A percentile compares a stretch with the other conserved stretches of the same genome.
These are phyloP conservation scores for Plasmopara viticola DNA, from an alignment of 352 stramenopile species.

Conservation along the genomic window DNA sequence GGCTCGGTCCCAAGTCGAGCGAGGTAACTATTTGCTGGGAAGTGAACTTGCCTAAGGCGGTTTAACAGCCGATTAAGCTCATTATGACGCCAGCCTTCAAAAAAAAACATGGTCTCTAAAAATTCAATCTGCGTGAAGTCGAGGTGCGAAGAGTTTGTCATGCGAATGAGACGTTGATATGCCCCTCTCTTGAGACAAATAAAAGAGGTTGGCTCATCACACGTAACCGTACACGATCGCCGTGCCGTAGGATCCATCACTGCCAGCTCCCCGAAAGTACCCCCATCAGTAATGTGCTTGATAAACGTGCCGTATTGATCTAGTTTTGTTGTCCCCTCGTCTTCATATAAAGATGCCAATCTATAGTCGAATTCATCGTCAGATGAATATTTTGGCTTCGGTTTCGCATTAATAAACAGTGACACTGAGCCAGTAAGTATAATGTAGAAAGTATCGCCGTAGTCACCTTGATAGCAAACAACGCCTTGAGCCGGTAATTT, in stretches of 20 bases:
- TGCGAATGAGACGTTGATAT: slow-evolving; percentile 79
- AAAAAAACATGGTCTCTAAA: slow-evolving; percentile 75
- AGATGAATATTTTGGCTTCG: slow-evolving; percentile 21
- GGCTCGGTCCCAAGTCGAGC: slow-evolving; percentile 62
- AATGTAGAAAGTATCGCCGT: slow-evolving; percentile 77
- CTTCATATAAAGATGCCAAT: slow-evolving; percentile 12
- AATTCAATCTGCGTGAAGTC: slow-evolving; percentile 82
- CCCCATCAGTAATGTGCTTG: slow-evolving; percentile 65
- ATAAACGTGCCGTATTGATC: slow-evolving; percentile 65
- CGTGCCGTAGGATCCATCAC: slow-evolving; percentile 74
- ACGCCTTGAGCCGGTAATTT: slow-evolving; percentile 51
- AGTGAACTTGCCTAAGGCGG: slow-evolving; percentile 53
- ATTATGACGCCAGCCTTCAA: slow-evolving; percentile 65
- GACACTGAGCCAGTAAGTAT: slow-evolving; percentile 71
- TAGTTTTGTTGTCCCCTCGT: slow-evolving; percentile 21
- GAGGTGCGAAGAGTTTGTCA: slow-evolving; percentile 72
- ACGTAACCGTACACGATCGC: slow-evolving; percentile 69
- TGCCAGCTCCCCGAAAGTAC: slow-evolving; percentile 74
- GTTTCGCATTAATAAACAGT: slow-evolving; percentile 65
- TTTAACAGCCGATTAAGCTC: slow-evolving; percentile 70
- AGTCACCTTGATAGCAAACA: slow-evolving; percentile 81
- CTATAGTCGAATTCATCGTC: slow-evolving; percentile 19
- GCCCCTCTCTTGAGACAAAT: slow-evolving; percentile 77
- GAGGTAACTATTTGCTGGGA: slow-evolving; percentile 58
- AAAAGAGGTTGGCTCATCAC: slow-evolving; percentile 66